A percentile compares a stretch with the other conserved stretches of the same genome.
Conservation (phyloP, 2,329 filamentous ascomycete genomes). For the Neonectria neomacrospora region DNA sequence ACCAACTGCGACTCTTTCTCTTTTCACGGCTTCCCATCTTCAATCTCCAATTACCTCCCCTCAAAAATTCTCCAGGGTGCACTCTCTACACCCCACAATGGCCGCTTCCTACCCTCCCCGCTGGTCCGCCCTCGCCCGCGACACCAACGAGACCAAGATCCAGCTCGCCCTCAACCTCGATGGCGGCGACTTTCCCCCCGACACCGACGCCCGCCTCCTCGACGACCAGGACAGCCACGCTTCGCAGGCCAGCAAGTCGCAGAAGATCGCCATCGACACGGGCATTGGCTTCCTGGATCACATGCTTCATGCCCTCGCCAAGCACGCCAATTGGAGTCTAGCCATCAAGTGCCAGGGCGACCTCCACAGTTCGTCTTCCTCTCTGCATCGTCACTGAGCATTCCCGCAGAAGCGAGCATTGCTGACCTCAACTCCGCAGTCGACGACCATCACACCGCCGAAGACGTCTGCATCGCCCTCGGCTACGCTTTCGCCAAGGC, state of each 20-base stretch:
- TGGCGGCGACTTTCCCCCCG: conserved; percentile 79
- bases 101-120: conserved; percentile 57
- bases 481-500: conserved; percentile 86
- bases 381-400: neutral
- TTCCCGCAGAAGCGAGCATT: neutral
- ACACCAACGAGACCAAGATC: conserved; percentile 99
- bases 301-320: conserved; percentile 96
- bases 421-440: conserved; percentile 62
- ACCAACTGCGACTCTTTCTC: conserved; percentile 17
- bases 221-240: conserved; percentile 74
- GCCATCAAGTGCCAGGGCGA: conserved; percentile 86
- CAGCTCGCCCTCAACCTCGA: conserved; percentile 92
- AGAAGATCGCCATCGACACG: conserved; percentile 88
- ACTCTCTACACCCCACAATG: conserved; percentile 34
- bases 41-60: conserved; percentile 28
- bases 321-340: conserved; percentile 95
- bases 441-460: conserved; percentile 98
- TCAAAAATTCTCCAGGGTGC: too few relatives aligned
- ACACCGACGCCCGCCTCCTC: conserved; percentile 67
- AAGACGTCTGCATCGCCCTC: conserved; percentile 93
- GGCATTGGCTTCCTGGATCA: conserved; percentile 98
- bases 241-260: conserved; percentile 83
- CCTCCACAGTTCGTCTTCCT: conserved; percentile 79
- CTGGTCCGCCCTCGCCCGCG: conserved; percentile 82
- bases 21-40: neutral